Evolutionary conservation across 768 basidiomycete genomes (phyloP), one percentile per base, ranked within the genome.

Genomic region (Coprinopsis sp.): DNA sequence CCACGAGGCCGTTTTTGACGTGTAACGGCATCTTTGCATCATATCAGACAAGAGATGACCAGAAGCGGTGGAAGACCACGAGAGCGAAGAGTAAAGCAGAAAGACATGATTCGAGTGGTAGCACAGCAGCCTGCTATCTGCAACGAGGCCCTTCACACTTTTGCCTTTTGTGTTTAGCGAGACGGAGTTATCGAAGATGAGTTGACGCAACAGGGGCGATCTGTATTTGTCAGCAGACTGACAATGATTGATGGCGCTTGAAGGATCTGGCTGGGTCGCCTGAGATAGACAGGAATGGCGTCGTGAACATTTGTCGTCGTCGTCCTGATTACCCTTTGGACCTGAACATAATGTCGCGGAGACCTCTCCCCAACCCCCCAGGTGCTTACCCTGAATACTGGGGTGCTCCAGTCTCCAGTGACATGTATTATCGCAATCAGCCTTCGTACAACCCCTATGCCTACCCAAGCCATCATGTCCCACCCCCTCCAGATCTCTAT

Each of bases 231-330:
- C n/a, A n/a, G n/a, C n/a, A n/a, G n/a, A n/a, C n/a, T n/a, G n/a
- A n/a, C n/a, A n/a, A n/a, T n/a, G n/a, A n/a, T n/a, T n/a, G n/a
- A n/a, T n/a, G n/a, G n/a, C n/a, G n/a, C n/a, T n/a, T n/a, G n/a
- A n/a, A n/a, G n/a, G n/a, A n/a, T n/a, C n/a, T 7, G 4, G 36
- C 23, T n/a, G n/a, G 29, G 2, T 33, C 11, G 14, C 45, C 34
- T 37, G 45, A 46, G 45, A 46, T 37, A 36, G 33, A 41, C 40
- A n/a, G 40, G 47, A 49, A 49, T 49, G 33, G 47, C 19, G 30
- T 44, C 28, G 22, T 36, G 43, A n/a, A 14, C 18, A 6, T 19
- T 25, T 28, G 37, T 34, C 37, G 25, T 29, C 18, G 37, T 31
- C 21, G 16, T 25, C 18, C 16, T 38, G 27, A 30, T 46, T 25